Conservation (phyloP, 768 basidiomycete species). For the Amanita pseudoporphyria region DNA sequence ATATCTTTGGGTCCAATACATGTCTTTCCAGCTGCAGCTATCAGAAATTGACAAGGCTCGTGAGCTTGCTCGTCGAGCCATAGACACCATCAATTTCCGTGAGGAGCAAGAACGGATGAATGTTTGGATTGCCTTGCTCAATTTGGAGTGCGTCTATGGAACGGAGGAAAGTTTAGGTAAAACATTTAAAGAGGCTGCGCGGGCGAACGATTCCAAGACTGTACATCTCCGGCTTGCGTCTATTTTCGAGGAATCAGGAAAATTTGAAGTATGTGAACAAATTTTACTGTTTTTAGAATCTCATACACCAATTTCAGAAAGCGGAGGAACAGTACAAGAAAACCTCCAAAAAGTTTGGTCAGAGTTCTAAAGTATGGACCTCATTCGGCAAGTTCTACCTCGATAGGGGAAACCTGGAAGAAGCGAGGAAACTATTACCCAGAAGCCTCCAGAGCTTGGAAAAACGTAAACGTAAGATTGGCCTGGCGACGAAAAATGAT, state of each 20-base stretch:
- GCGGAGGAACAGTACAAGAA: conserved; percentile 89
- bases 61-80: conserved; percentile 74
- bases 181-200: conserved; percentile 85
- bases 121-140: conserved; percentile 94
- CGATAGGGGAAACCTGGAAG: conserved; percentile 60
- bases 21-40: conserved; percentile 97
- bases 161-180: conserved; percentile 68
- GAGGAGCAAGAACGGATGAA: conserved; percentile 96
- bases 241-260: conserved; percentile 79
- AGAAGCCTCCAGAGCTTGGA: conserved; percentile 86
- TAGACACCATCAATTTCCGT: conserved; percentile 84
- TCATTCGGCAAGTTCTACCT: conserved; percentile 79
- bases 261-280: conserved; percentile 49
- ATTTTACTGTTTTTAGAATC: neutral
- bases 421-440: conserved; percentile 78
- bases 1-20: conserved; percentile 97
- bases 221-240: conserved; percentile 77
- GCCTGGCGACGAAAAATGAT: neutral
- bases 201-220: conserved; percentile 89
- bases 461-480: conserved; percentile 80
- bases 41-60: conserved; percentile 94
- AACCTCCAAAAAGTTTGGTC: conserved; percentile 90
- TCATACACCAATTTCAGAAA: conserved; percentile 38
- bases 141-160: conserved; percentile 90
- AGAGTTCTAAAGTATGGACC: conserved; percentile 92